Evolutionary conservation across 148 eudicot species (phyloP).

Genomic region (Nepenthes mirabilis): DNA sequence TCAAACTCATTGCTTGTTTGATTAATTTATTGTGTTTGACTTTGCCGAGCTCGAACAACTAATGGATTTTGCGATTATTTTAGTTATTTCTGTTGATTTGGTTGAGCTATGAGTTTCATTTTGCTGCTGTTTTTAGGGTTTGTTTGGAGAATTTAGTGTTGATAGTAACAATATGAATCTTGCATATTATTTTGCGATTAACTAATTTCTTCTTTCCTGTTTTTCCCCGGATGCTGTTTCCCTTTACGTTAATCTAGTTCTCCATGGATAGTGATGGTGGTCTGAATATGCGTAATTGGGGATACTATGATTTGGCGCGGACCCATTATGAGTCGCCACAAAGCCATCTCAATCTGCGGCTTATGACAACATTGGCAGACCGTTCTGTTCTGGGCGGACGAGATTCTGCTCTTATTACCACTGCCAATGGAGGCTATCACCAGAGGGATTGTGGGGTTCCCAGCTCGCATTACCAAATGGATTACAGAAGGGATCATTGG

Average conservation of each 20-base stretch:
- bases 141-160: not conserved
- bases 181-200: not conserved
- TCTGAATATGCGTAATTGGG: conserved; percentile 30
- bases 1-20: not conserved
- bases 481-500: conserved; percentile 13
- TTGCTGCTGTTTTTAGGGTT: not conserved
- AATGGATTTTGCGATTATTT: no score
- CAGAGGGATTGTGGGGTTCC: conserved; percentile 24
- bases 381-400: conserved; percentile 20
- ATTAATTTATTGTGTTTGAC: not conserved
- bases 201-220: not conserved
- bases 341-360: conserved; percentile 10
- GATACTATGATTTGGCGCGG: conserved; percentile 17
- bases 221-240: not conserved
- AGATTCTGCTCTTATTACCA: conserved; percentile 15
- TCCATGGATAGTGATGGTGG: conserved; percentile 33
- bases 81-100: no score
- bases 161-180: not conserved
- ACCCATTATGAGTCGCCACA: not conserved
- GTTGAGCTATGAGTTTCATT: not conserved
- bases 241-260: not conserved
- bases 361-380: conserved; percentile 21
- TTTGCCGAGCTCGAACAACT: no score
- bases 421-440: conserved; percentile 18
- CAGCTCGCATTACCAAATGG: conserved; percentile 9